Evolutionary conservation across 169 alveolate species (phyloP).

Genomic region (Toxoplasma gondii): DNA sequence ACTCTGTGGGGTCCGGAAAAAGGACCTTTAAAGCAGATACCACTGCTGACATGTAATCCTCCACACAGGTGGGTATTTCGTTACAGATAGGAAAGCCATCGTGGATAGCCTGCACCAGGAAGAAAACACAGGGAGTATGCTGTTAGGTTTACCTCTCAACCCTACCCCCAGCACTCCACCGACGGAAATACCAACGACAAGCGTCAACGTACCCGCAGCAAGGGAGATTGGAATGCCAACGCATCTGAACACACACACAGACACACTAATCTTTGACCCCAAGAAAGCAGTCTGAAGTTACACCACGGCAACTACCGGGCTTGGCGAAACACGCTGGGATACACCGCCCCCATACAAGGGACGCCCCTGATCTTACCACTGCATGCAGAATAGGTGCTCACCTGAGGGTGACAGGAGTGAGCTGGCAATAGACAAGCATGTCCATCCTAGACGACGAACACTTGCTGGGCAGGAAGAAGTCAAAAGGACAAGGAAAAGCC

Average conservation of each 20-base stretch:
- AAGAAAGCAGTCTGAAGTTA: no score
- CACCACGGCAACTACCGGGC: no score
- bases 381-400: neutral
- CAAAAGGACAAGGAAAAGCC: neutral
- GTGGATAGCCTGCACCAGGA: slow-evolving; percentile 42
- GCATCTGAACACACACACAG: neutral
- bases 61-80: slow-evolving; percentile 60
- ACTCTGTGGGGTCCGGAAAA: slow-evolving; percentile 22
- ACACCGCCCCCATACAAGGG: no score
- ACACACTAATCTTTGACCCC: neutral
- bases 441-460: slow-evolving; percentile 2
- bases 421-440: neutral
- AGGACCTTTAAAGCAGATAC: slow-evolving; percentile 22
- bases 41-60: slow-evolving; percentile 49
- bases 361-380: neutral
- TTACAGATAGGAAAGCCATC: slow-evolving; percentile 58
- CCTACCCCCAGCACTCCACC: neutral
- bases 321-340: no score
- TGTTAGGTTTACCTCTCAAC: neutral
- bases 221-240: slow-evolving; percentile 23
- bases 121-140: neutral
- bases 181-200: neutral
- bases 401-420: neutral
- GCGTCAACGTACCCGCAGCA: slow-evolving; percentile 21
- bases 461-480: neutral